phyloP scores from a whole-genome alignment of 257 asterid species.

The Nicotiana tomentosiformis region DNA sequence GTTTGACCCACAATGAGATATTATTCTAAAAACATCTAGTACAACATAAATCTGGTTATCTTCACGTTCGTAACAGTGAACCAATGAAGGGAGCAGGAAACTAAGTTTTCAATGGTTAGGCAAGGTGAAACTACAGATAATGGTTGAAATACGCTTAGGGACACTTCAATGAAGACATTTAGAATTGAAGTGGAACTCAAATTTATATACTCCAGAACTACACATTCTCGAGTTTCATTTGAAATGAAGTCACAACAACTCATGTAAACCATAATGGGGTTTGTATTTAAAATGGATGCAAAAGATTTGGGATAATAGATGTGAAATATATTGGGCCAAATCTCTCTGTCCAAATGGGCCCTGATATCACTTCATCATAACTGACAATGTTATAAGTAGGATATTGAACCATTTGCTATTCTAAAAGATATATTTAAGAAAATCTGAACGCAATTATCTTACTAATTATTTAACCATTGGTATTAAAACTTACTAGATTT shows the following conservation, averaged over 20 bases:
- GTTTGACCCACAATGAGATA: neutral
- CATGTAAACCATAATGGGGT: neutral
- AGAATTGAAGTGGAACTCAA: neutral
- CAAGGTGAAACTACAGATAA: neutral
- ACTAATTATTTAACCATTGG: neutral
- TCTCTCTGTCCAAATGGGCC: neutral
- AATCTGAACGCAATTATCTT: neutral
- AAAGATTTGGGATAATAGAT: neutral
- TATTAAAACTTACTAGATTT: neutral
- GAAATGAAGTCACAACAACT: neutral
- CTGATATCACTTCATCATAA: neutral
- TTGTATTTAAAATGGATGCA: neutral
- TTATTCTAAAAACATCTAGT: neutral
- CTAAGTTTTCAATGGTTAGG: neutral
- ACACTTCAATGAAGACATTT: neutral
- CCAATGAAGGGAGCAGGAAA: neutral
- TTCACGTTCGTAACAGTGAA: neutral
- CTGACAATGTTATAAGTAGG: neutral
- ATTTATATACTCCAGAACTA: neutral
- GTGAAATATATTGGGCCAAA: neutral
- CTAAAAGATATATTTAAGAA: neutral
- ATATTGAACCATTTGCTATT: neutral
- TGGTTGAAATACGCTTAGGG: neutral
- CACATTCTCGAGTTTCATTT: neutral
- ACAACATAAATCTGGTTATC: neutral